A percentile compares a stretch with the other conserved stretches of the same genome.
Evolutionary conservation across 352 stramenopile genomes (phyloP).

Genomic region (Phytophthora europaea): DNA sequence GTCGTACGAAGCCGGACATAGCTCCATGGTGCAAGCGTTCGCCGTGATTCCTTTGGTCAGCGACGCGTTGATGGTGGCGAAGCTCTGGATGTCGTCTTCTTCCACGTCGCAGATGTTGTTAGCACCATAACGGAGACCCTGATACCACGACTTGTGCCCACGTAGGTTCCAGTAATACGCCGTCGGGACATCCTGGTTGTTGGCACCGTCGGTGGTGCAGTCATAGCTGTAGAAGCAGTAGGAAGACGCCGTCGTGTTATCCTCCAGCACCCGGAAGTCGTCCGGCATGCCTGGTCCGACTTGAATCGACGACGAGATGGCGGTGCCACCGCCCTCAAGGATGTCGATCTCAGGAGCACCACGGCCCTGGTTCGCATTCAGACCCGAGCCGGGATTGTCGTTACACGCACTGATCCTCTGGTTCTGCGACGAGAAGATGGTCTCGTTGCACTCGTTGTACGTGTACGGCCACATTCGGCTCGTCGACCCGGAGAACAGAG

Average conservation of each 20-base stretch:
- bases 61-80: slow-evolving; percentile 49
- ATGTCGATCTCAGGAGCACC: slow-evolving; percentile 97
- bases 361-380: slow-evolving; percentile 91
- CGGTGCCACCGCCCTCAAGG: slow-evolving; percentile 87
- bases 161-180: slow-evolving; percentile 54
- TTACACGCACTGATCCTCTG: slow-evolving; percentile 93
- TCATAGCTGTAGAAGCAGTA: slow-evolving; percentile 59
- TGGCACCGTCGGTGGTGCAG: slow-evolving; percentile 56
- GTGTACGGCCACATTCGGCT: slow-evolving; percentile 97
- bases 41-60: slow-evolving; percentile 57
- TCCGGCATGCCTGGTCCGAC: slow-evolving; percentile 76
- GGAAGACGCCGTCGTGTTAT: slow-evolving; percentile 22
- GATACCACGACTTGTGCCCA: slow-evolving; percentile 78
- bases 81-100: slow-evolving; percentile 41
- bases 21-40: slow-evolving; percentile 56
- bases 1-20: slow-evolving; percentile 75
- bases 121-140: slow-evolving; percentile 63
- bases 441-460: slow-evolving; percentile 93
- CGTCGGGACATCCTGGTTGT: slow-evolving; percentile 57
- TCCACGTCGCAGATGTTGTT: slow-evolving; percentile 46
- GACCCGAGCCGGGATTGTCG: slow-evolving; percentile 86
- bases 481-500: slow-evolving; percentile 95
- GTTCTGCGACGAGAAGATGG: slow-evolving; percentile 61
- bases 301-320: slow-evolving; percentile 93
- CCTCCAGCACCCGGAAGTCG: slow-evolving; percentile 54